Evolutionary conservation across 1,139 yeast genomes (phyloP).

Genomic region (Pichia sp.): DNA sequence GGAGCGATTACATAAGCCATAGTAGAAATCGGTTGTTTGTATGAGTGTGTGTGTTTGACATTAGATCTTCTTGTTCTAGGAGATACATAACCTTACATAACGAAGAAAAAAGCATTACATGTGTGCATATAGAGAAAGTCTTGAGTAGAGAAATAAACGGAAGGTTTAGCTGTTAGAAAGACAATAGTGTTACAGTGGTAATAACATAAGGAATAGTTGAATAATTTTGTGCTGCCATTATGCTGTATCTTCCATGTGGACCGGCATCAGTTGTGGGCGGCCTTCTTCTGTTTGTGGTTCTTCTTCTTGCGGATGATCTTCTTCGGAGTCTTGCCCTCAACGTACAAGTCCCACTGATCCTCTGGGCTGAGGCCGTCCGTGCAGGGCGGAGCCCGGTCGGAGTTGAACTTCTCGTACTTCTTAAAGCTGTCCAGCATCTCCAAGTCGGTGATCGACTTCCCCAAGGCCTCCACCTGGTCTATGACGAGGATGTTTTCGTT

Average conservation of each 20-base stretch:
- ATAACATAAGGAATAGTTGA: background rate
- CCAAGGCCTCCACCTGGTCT: conserved; percentile 29
- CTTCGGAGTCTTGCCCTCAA: conserved; percentile 7
- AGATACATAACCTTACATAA: background rate
- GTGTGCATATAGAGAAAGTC: background rate
- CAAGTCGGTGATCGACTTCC: conserved; percentile 29
- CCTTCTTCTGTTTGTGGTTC: background rate
- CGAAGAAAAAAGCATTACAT: background rate
- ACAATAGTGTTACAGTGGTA: background rate
- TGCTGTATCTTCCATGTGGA: no score
- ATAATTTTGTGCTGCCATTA: no score
- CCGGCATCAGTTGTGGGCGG: background rate
- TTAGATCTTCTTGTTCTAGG: background rate
- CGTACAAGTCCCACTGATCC: conserved; percentile 14
- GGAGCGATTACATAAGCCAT: background rate
- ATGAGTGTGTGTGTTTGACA: background rate
- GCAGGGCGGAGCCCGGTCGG: background rate
- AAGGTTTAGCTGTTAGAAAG: background rate
- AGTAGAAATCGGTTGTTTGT: background rate
- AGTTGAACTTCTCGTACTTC: conserved; percentile 17
- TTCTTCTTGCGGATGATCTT: conserved; percentile 11
- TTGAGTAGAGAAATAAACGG: background rate
- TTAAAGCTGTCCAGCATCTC: conserved; percentile 26
- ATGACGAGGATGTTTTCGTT: conserved; percentile 20
- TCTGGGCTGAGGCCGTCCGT: conserved; percentile 5